A percentile compares a stretch with the other conserved stretches of the same genome.
Conservation (phyloP, 2,329 filamentous ascomycete species). For the Harringtonia aguacate region DNA sequence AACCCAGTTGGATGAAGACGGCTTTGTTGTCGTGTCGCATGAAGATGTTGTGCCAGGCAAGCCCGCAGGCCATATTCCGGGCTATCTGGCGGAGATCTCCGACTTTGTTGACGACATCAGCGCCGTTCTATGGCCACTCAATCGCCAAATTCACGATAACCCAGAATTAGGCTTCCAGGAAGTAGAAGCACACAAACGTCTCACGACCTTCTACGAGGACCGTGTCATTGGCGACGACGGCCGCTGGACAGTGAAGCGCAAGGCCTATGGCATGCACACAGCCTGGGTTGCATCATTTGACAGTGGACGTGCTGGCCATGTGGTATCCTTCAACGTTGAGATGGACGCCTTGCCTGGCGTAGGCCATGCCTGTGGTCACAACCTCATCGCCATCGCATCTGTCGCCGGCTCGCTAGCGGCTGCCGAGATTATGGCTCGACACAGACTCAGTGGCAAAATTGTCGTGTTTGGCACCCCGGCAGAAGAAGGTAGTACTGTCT, state of each 20-base stretch:
- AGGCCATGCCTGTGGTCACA: constrained; percentile 45
- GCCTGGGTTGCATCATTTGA: constrained; percentile 41
- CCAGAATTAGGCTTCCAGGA: constrained; percentile 38
- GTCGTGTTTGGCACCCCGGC: constrained; percentile 41
- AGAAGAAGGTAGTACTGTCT: constrained; percentile 32
- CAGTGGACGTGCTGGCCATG: constrained; percentile 32
- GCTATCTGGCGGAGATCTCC: constrained; percentile 24
- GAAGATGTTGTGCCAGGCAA: background rate
- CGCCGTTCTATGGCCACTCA: constrained; percentile 30
- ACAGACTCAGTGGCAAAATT: constrained; percentile 30
- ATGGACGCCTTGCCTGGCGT: constrained; percentile 40
- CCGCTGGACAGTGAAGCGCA: constrained; percentile 39
- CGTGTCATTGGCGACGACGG: constrained; percentile 11
- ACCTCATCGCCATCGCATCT: constrained; percentile 39
- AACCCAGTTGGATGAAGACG: background rate
- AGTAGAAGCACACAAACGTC: constrained; percentile 34
- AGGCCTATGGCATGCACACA: constrained; percentile 39
- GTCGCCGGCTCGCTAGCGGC: constrained; percentile 35
- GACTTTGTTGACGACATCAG: constrained; percentile 26
- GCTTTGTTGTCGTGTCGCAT: constrained; percentile 3
- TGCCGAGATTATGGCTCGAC: constrained; percentile 28
- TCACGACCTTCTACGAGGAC: constrained; percentile 34
- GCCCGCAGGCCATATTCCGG: background rate
- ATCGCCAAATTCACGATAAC: constrained; percentile 39
- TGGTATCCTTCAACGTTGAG: constrained; percentile 34